Percentiles rank a stretch among this genome's conserved stretches.
Evolutionary conservation across 768 basidiomycete genomes (phyloP).

Genomic region (Grammothele lineata): DNA sequence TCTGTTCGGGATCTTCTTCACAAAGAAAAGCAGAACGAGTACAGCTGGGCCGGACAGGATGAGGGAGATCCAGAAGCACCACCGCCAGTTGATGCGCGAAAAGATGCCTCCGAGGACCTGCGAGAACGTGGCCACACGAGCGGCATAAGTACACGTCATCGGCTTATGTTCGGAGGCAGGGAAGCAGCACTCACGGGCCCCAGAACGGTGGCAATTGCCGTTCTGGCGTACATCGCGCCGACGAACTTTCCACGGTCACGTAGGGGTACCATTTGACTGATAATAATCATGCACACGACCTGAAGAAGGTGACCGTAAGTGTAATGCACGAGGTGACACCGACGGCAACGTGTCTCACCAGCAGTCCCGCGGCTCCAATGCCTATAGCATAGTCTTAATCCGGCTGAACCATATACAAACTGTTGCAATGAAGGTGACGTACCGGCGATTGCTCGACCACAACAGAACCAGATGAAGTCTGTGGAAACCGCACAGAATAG

Average conservation of each 20-base stretch:
- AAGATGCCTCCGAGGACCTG: conserved; percentile 18
- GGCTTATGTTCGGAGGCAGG: no score
- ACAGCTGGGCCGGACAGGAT: conserved; percentile 19
- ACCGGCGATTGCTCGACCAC: conserved; percentile 1
- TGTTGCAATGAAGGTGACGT: not conserved
- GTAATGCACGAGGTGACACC: no score
- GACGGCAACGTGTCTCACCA: not conserved
- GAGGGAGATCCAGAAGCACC: conserved; percentile 23
- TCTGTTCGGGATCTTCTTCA: conserved; percentile 21
- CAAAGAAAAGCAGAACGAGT: conserved; percentile 16
- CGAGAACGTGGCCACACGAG: no score
- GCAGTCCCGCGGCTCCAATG: conserved; percentile 2
- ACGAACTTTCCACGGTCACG: conserved; percentile 4
- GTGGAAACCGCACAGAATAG: not conserved
- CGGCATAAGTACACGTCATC: not conserved
- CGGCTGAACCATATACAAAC: not conserved
- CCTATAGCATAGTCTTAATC: not conserved
- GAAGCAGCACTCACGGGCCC: conserved; percentile 1
- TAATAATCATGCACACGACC: conserved; percentile 5
- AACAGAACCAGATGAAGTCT: conserved; percentile 5
- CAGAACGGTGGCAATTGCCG: conserved; percentile 3
- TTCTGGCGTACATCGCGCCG: conserved; percentile 6
- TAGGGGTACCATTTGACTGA: conserved; percentile 9
- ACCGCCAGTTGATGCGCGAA: conserved; percentile 22
- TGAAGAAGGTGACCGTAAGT: not conserved